Evolutionary conservation across 2,329 filamentous ascomycete species (phyloP).

Genomic region (Penicillium sp.): DNA sequence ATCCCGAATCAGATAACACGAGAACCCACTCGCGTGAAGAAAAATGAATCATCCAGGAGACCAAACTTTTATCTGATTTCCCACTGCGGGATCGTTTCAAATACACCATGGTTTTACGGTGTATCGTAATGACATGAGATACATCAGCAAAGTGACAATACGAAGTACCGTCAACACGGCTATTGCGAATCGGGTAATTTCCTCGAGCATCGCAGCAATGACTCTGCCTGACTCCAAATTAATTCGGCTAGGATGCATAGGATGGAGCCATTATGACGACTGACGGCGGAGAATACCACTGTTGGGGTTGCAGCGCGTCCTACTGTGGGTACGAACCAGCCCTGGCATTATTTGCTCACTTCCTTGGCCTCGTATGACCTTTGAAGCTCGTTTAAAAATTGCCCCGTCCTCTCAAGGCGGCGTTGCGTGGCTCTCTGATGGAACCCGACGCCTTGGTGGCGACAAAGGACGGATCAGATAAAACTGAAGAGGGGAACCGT

Average conservation of each 20-base stretch:
- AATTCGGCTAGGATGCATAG: too few species aligned
- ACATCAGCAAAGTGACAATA: background rate
- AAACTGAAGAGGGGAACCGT: background rate
- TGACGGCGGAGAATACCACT: background rate
- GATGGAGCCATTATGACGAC: background rate
- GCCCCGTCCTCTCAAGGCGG: background rate
- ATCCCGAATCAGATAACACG: conserved; percentile 10
- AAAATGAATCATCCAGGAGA: background rate
- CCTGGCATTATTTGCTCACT: background rate
- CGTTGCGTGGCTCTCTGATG: background rate
- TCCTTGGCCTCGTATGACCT: background rate
- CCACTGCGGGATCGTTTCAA: background rate
- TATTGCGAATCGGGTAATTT: background rate
- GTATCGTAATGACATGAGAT: background rate
- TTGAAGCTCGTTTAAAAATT: background rate
- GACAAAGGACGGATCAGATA: background rate
- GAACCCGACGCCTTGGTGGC: background rate
- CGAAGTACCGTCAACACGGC: background rate
- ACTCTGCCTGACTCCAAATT: background rate
- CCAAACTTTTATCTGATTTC: background rate
- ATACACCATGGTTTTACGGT: background rate
- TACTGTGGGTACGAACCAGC: background rate
- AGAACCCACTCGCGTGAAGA: conserved; percentile 7
- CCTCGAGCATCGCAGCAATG: background rate
- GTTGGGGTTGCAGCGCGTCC: background rate